Conservation (phyloP, 2,329 filamentous ascomycete genomes). For the Hirsutella thompsonii region DNA sequence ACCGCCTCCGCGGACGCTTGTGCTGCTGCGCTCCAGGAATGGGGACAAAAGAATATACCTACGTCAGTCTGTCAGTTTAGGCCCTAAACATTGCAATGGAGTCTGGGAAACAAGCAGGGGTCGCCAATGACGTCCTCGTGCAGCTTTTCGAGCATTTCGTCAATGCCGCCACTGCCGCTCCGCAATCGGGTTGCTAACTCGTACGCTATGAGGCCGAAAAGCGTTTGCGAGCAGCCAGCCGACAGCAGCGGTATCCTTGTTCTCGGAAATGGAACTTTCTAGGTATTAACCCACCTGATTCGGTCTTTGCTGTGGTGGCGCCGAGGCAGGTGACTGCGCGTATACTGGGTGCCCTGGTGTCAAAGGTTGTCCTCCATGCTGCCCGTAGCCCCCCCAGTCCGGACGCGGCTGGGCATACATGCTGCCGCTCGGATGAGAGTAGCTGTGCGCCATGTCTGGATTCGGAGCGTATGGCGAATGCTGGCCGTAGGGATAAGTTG, state of each 20-base stretch:
- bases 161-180: too few relatives aligned
- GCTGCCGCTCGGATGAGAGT: slow-evolving; percentile 46
- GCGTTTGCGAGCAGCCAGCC: too few relatives aligned
- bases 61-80: slow-evolving; percentile 15
- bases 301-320: slow-evolving; percentile 39
- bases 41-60: slow-evolving; percentile 96
- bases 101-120: too few relatives aligned
- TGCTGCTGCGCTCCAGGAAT: slow-evolving; percentile 96
- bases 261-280: too few relatives aligned
- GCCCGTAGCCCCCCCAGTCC: slow-evolving; percentile 60
- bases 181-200: too few relatives aligned
- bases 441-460: slow-evolving; percentile 76
- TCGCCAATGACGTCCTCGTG: too few relatives aligned
- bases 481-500: slow-evolving; percentile 70
- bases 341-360: slow-evolving; percentile 41
- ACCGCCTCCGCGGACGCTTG: slow-evolving; percentile 83
- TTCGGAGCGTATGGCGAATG: slow-evolving; percentile 80
- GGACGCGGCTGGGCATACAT: slow-evolving; percentile 60
- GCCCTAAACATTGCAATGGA: too few relatives aligned
- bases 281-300: slow-evolving; percentile 40
- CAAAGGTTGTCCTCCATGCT: slow-evolving; percentile 35
- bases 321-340: slow-evolving; percentile 40
- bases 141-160: too few relatives aligned
- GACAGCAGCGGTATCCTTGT: too few relatives aligned
- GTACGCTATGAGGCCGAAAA: too few relatives aligned